Evolutionary conservation across 2,329 filamentous ascomycete species (phyloP), one percentile per base, ranked within the genome.

Genomic region (Colletotrichum sp.): DNA sequence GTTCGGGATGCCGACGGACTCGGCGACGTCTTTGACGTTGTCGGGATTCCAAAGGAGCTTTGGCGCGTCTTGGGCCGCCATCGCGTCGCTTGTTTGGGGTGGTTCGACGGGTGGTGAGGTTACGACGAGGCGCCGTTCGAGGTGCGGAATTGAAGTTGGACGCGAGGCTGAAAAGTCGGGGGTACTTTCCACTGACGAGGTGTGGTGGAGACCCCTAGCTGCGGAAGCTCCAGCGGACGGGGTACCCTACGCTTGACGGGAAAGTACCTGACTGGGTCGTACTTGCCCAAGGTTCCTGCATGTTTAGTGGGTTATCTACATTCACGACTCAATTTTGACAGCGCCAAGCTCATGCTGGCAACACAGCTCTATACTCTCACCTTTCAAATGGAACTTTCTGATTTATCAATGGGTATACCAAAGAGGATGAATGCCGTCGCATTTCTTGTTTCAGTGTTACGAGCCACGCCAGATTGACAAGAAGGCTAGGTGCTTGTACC

Each of bases 1-100:
- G 71, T 92, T 90, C 80, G 91, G 88, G 80, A 99, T 96, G 74
- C 97, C 97, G 64, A 99, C 95, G 2, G 97, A 98, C 85, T 99
- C 97, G 79, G 97, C 96, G 77, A 99, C 96, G 84, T 99, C 97
- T 80, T 93, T 93, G 81, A 99, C 95, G 80, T 98, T 99, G 81
- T 99, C 97, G 21, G 95, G 93, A 83, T 98, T 99, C 97, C 97
- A 99, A 80, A 98, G 93, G 30, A 93, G 88, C 81, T 89, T 88
- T 24, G 75, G 75, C 71, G 65, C 30, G 65, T 77, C 75, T 49
- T 49, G 59, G 15, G 72, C 39, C 66, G 75, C 71, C 75, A 77
- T 77, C 75, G 59, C 64, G 64, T 66, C 69, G 26, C 64, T 69
- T 26, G 32, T n/a, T 69, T 66, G 26, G 63, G 15, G 26, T 21